A percentile compares a stretch with the other conserved stretches of the same genome.
phyloP scores from a whole-genome alignment of 208 protist genomes.

The Trypanosoma avium region DNA sequence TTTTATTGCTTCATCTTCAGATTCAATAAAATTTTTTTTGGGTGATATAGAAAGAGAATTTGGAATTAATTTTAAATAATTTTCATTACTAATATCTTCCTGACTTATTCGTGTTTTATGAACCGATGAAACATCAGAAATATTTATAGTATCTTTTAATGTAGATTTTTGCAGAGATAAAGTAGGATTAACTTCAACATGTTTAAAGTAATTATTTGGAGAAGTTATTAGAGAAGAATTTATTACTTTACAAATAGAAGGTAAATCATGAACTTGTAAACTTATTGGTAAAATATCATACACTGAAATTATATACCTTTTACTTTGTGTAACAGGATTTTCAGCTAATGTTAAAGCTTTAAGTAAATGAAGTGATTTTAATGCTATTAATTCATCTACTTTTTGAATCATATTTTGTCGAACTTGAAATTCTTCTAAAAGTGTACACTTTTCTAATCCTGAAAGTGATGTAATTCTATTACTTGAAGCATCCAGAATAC shows the following conservation, averaged over 20 bases:
- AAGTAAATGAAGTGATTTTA: conserved; percentile 38
- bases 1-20: background rate
- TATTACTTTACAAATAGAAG: background rate
- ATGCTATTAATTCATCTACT: conserved; percentile 35
- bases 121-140: conserved; percentile 6
- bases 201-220: background rate
- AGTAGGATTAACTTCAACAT: background rate
- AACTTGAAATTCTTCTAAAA: conserved; percentile 48
- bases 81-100: background rate
- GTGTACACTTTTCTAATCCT: conserved; percentile 57
- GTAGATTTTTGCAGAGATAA: conserved; percentile 1
- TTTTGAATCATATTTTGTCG: conserved; percentile 63
- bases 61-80: background rate
- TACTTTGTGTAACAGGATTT: conserved; percentile 64
- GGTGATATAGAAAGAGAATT: background rate
- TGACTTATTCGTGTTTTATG: background rate
- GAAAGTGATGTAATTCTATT: conserved; percentile 50
- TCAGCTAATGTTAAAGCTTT: conserved; percentile 37
- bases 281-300: conserved; percentile 36
- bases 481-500: conserved; percentile 51
- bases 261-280: conserved; percentile 44
- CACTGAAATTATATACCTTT: conserved; percentile 36
- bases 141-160: background rate
- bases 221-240: background rate
- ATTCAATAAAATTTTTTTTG: background rate